Evolutionary conservation across 805 yeast genomes (phyloP).

Genomic region (Barnettozyma botsteinii): DNA sequence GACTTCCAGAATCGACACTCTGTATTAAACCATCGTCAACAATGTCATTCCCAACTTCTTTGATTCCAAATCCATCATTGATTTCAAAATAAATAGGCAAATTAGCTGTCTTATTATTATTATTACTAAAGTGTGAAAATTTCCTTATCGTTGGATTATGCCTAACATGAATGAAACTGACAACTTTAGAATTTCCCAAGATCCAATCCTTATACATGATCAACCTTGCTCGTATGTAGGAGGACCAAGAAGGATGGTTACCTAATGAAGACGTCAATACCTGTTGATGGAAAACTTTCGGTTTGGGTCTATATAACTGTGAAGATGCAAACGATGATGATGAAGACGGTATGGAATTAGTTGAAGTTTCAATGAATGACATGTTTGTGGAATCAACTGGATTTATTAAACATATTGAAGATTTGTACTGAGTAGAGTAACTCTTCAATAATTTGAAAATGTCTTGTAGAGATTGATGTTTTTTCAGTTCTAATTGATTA

Average conservation of each 20-base stretch:
- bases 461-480: slow-evolving; percentile 9
- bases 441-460: slow-evolving; percentile 16
- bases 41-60: slow-evolving; percentile 3
- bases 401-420: slow-evolving; percentile 16
- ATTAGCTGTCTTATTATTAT: too few species aligned
- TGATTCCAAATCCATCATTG: slow-evolving; percentile 5
- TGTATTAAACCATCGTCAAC: neutral
- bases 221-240: slow-evolving; percentile 17
- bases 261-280: slow-evolving; percentile 20
- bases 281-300: slow-evolving; percentile 17
- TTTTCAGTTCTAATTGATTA: slow-evolving; percentile 5
- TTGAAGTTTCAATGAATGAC: slow-evolving; percentile 19
- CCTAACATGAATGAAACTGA: slow-evolving; percentile 15
- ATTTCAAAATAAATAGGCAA: slow-evolving; percentile 10
- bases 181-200: slow-evolving; percentile 5
- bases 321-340: slow-evolving; percentile 2
- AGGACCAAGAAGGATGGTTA: slow-evolving; percentile 17
- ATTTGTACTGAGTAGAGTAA: slow-evolving; percentile 14
- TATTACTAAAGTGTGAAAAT: slow-evolving; percentile 4
- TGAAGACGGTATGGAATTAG: slow-evolving; percentile 3
- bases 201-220: slow-evolving; percentile 23
- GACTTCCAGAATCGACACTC: neutral
- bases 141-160: slow-evolving; percentile 16
- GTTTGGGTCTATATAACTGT: slow-evolving; percentile 8
- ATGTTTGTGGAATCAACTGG: slow-evolving; percentile 15